phyloP scores from a whole-genome alignment of 139 green algal species.

The Edaphochlamys debaryana region DNA sequence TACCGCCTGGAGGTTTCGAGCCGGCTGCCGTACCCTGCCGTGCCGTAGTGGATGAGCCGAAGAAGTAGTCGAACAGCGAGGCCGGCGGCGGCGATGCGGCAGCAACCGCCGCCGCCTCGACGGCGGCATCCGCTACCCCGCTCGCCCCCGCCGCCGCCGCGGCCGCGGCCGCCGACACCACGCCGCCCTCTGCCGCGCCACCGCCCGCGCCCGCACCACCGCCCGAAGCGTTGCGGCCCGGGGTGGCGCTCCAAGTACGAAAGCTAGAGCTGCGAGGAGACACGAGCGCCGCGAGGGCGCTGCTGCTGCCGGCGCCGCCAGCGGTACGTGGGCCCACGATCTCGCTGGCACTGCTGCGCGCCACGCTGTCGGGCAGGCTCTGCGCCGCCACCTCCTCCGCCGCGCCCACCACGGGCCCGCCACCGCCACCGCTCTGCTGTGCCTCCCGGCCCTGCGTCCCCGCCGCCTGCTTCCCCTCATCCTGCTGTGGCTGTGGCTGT shows the following conservation, averaged over 20 bases:
- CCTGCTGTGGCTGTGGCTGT: no score
- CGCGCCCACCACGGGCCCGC: no score
- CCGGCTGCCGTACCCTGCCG: neutral
- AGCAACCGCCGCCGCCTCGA: neutral
- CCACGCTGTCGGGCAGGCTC: no score
- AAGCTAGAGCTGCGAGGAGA: no score
- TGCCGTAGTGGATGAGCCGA: neutral
- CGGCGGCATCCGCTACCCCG: neutral
- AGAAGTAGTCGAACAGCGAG: constrained; percentile 27
- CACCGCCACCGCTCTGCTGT: no score
- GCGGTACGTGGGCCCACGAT: no score
- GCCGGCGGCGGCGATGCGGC: neutral
- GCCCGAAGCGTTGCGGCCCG: neutral
- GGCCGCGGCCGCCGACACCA: neutral
- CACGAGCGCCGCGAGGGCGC: no score
- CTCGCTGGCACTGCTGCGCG: no score
- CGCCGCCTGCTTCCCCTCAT: neutral
- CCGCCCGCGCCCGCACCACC: neutral
- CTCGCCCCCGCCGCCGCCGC: neutral
- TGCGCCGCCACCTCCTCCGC: no score
- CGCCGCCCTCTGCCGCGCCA: neutral
- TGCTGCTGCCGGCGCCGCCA: no score
- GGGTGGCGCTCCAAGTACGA: neutral
- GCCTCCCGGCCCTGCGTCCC: no score
- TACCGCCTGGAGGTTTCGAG: no score